Percentiles rank a stretch among this genome's conserved stretches.
Conservation (phyloP, 2,329 filamentous ascomycete genomes). For the Fusarium udum region DNA sequence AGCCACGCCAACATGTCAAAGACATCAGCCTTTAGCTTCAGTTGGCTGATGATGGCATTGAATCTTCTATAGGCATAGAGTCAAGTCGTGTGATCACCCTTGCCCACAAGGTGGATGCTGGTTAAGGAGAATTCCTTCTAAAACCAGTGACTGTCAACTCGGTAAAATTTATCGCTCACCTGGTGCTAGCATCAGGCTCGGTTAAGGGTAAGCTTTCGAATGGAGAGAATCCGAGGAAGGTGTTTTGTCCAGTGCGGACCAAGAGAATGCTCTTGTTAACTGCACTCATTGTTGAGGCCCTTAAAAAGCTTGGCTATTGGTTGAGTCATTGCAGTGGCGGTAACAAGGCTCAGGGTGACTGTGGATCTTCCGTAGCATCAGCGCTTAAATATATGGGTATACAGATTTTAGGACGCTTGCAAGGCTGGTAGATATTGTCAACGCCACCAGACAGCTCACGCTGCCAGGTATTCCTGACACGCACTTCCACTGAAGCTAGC, state of each 20-base stretch:
- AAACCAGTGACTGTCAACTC: rapidly evolving
- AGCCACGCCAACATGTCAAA: not conserved
- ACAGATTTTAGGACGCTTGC: rapidly evolving
- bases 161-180: not conserved
- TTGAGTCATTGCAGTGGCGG: too few species aligned
- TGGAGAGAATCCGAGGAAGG: not conserved
- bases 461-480: not conserved
- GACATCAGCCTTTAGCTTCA: not conserved
- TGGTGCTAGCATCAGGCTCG: not conserved
- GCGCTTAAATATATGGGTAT: not conserved
- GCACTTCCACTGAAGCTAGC: not conserved
- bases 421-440: not conserved
- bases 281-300: not conserved
- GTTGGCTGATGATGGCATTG: not conserved
- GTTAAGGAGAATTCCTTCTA: not conserved
- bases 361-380: rapidly evolving
- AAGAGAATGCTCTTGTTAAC: not conserved
- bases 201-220: rapidly evolving
- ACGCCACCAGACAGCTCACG: not conserved
- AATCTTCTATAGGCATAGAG: not conserved
- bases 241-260: not conserved
- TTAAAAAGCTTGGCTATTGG: not conserved
- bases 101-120: not conserved
- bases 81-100: not conserved
- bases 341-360: not conserved